A percentile compares a stretch with the other conserved stretches of the same genome.
phyloP scores from a whole-genome alignment of 208 protist genomes.

The Porcisia deanei region DNA sequence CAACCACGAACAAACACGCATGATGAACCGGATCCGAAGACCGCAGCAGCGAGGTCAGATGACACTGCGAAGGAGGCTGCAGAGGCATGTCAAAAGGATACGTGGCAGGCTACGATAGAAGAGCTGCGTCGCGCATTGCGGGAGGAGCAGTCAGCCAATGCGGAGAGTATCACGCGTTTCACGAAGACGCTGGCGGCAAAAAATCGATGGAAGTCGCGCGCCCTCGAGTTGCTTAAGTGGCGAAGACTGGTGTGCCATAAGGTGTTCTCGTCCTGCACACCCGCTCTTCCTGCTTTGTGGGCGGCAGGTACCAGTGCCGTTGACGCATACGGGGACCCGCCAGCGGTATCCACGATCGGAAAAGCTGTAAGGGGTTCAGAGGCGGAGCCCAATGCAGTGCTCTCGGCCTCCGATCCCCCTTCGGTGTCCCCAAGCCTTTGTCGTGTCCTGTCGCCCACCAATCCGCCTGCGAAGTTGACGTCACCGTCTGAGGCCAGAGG shows the following conservation, averaged over 20 bases:
- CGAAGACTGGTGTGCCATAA: neutral
- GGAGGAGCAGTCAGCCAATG: slow-evolving; percentile 16
- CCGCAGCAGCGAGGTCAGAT: neutral
- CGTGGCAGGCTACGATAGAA: slow-evolving; percentile 4
- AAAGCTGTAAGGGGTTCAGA: neutral
- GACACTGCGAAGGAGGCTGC: neutral
- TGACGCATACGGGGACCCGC: neutral
- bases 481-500: neutral
- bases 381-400: neutral
- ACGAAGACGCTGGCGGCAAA: neutral
- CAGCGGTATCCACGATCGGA: neutral
- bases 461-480: neutral
- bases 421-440: slow-evolving; percentile 3
- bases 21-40: neutral
- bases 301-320: neutral
- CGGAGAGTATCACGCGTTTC: slow-evolving; percentile 7
- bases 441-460: slow-evolving; percentile 5
- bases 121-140: slow-evolving; percentile 15
- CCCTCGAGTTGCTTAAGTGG: slow-evolving; percentile 8
- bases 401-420: neutral
- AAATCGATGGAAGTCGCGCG: slow-evolving; percentile 7
- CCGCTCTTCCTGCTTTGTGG: neutral
- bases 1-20: neutral
- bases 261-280: neutral
- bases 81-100: neutral